Percentiles rank a stretch among this genome's conserved stretches.
Evolutionary conservation across 257 asterid genomes (phyloP).

Genomic region (Osmanthus fragrans): DNA sequence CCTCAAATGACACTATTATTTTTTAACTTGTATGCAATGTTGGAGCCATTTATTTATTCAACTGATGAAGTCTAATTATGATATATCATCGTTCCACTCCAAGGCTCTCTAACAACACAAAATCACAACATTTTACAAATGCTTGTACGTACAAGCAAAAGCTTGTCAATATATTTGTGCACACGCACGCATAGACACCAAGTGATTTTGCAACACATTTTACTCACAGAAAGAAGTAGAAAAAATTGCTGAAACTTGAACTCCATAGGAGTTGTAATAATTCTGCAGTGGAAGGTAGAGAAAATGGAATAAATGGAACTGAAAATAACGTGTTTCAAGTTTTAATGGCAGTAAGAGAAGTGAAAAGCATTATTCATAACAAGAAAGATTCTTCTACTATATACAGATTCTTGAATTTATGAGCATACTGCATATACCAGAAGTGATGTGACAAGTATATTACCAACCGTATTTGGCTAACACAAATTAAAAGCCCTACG

Average conservation of each 20-base stretch:
- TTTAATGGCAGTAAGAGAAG: slow-evolving; percentile 4
- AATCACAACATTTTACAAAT: too few species aligned
- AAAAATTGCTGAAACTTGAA: slow-evolving; percentile 46
- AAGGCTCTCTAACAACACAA: too few species aligned
- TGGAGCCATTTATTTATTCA: too few species aligned
- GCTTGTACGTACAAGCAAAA: too few species aligned
- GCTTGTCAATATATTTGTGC: too few species aligned
- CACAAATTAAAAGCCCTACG: slow-evolving; percentile 25
- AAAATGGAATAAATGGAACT: slow-evolving; percentile 7
- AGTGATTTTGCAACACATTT: too few species aligned
- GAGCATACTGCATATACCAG: slow-evolving; percentile 36
- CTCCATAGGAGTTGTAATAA: slow-evolving; percentile 38
- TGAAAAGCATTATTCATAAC: slow-evolving; percentile 31
- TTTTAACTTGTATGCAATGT: too few species aligned
- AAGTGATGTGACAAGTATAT: slow-evolving; percentile 28
- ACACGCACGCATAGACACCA: too few species aligned
- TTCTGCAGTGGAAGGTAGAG: background rate
- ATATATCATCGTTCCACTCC: too few species aligned
- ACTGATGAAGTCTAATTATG: too few species aligned
- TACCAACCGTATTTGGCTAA: slow-evolving; percentile 41
- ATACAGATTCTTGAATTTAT: too few species aligned
- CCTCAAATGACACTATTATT: too few species aligned
- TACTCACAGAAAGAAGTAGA: slow-evolving; percentile 65
- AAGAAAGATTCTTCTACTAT: background rate
- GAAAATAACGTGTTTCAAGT: background rate